Evolutionary conservation across 192 early-diverging fungal species (phyloP), one percentile per base, ranked within the genome.

Genomic region (Linnemannia zychae): DNA sequence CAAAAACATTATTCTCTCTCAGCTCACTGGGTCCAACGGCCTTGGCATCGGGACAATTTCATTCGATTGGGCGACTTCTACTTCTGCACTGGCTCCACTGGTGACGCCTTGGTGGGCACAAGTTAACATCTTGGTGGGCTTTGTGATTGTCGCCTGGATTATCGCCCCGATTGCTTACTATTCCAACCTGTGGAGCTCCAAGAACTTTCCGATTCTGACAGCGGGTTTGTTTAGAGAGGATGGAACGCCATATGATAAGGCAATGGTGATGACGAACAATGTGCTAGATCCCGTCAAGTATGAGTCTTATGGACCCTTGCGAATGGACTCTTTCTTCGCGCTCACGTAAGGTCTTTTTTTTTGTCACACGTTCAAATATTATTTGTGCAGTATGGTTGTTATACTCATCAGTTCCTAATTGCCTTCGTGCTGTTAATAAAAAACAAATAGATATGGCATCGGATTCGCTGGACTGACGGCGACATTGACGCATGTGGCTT

Each of bases 381-480:
- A n/a, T n/a, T n/a, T n/a, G n/a, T n/a, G n/a, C n/a, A n/a, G n/a
- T n/a, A n/a, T n/a, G n/a, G n/a, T n/a, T n/a, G n/a, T n/a, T n/a
- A n/a, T n/a, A n/a, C n/a, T n/a, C n/a, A n/a, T n/a, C n/a, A n/a
- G n/a, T n/a, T n/a, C n/a, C n/a, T n/a, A n/a, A n/a, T n/a, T n/a
- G n/a, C n/a, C n/a, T n/a, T n/a, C n/a, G n/a, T n/a, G n/a, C 4
- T 20, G 18, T 1, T 22, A 44, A 44, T 44, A 9, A 44, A 44
- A 16, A 31, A 36, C 18, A 76, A 52, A 57, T 75, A 81, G 73
- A 18, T 92, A 91, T 71, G 88, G 86, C 63, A 82, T 93, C 17
- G 87, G 88, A 16, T 92, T 93, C 78, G 86, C 92, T 16, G 89
- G 87, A 49, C 67, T 95, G 78, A 87, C 90, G 33, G 86, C 91